Conservation (phyloP, 1,284 basidiomycete species). For the Phellinidium pouzarii region DNA sequence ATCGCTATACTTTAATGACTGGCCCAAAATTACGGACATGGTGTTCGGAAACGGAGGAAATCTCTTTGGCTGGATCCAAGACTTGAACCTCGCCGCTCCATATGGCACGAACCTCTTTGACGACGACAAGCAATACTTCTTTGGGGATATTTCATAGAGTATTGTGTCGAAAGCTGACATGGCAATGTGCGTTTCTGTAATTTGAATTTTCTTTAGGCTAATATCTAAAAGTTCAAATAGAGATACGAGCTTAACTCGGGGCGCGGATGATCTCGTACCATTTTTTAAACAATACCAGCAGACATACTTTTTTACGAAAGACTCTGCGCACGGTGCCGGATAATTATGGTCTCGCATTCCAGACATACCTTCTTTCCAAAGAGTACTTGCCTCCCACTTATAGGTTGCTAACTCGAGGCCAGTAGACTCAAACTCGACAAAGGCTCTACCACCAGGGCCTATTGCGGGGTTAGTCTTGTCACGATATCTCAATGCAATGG, state of each 20-base stretch:
- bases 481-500: background rate
- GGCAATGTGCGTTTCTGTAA: constrained; percentile 39
- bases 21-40: constrained; percentile 44
- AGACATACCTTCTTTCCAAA: constrained; percentile 36
- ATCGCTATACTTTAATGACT: constrained; percentile 52
- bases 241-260: constrained; percentile 58
- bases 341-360: constrained; percentile 58
- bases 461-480: constrained; percentile 42
- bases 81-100: constrained; percentile 48
- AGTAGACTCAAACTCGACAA: constrained; percentile 37
- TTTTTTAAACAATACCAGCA: constrained; percentile 55
- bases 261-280: constrained; percentile 59
- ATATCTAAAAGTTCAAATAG: constrained; percentile 28
- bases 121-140: constrained; percentile 47
- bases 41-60: constrained; percentile 45
- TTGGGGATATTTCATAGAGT: constrained; percentile 52
- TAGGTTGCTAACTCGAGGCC: constrained; percentile 50
- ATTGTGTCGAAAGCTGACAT: constrained; percentile 47
- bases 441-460: constrained; percentile 36
- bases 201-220: background rate
- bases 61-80: constrained; percentile 52
- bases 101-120: constrained; percentile 40
- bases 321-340: constrained; percentile 54
- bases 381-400: constrained; percentile 44
- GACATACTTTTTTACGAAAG: constrained; percentile 52